Conservation (phyloP, 371 early-diverging fungal species). For the Mortierella polycephala region DNA sequence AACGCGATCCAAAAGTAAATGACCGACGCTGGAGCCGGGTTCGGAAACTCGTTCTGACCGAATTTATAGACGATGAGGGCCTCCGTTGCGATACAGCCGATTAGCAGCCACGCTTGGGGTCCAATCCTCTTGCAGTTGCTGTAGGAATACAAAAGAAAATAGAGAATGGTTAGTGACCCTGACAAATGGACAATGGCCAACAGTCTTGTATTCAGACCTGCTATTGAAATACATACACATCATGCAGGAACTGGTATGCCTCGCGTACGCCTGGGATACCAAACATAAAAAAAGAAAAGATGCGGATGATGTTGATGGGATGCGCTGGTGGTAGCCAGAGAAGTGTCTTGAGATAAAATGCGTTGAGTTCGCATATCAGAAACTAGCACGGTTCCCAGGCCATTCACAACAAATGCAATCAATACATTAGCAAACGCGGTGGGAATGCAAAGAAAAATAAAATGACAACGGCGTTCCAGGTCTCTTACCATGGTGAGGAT, state of each 20-base stretch:
- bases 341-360: conserved; percentile 91
- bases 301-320: conserved; percentile 81
- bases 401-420: too few species aligned
- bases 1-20: conserved; percentile 82
- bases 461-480: background rate
- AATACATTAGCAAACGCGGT: background rate
- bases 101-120: conserved; percentile 88
- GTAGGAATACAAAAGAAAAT: conserved; percentile 61
- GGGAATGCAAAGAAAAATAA: background rate
- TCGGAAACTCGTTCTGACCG: conserved; percentile 82
- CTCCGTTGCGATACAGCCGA: conserved; percentile 89
- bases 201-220: background rate
- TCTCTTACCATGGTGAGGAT: conserved; percentile 46
- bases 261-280: conserved; percentile 91
- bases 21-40: conserved; percentile 79
- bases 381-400: conserved; percentile 50
- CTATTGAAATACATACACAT: conserved; percentile 61
- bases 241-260: conserved; percentile 89
- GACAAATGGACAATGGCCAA: background rate
- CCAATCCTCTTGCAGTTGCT: conserved; percentile 79
- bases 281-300: conserved; percentile 85
- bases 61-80: conserved; percentile 90
- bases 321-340: conserved; percentile 95
- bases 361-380: conserved; percentile 88
- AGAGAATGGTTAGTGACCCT: background rate